phyloP scores from a whole-genome alignment of 164 flowering plant genomes.

The Berberis thunbergii region DNA sequence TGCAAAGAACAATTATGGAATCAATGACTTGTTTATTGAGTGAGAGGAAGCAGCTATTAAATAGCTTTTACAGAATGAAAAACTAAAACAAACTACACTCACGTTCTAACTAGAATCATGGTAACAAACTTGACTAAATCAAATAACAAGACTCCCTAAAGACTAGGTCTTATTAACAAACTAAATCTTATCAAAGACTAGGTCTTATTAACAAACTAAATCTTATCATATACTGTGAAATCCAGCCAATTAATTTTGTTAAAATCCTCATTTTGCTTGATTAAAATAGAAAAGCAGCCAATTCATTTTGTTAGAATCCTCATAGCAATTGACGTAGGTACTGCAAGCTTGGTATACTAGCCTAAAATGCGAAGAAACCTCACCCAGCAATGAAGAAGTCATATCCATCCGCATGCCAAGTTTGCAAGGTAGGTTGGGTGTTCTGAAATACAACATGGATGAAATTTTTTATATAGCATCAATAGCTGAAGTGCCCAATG shows the following conservation, averaged over 20 bases:
- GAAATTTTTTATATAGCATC: constrained; percentile 17
- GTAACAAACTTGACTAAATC: too few species aligned
- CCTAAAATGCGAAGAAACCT: background rate
- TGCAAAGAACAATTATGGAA: too few species aligned
- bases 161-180: too few species aligned
- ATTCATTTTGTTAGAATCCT: too few species aligned
- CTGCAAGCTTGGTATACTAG: background rate
- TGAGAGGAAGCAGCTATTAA: too few species aligned
- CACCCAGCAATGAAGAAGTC: constrained; percentile 36
- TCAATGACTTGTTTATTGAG: too few species aligned
- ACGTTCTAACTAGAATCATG: too few species aligned
- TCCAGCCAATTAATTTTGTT: background rate
- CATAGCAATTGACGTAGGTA: background rate
- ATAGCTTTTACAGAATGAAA: too few species aligned
- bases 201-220: too few species aligned
- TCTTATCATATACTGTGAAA: background rate
- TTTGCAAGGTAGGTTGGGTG: constrained; percentile 13
- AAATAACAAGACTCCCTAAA: too few species aligned
- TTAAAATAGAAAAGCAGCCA: background rate
- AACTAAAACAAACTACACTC: too few species aligned
- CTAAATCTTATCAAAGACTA: too few species aligned
- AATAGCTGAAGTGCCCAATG: constrained; percentile 9
- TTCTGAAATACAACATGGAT: constrained; percentile 29
- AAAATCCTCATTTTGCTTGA: background rate
- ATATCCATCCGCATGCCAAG: constrained; percentile 39